A percentile compares a stretch with the other conserved stretches of the same genome.
Evolutionary conservation across 2,329 filamentous ascomycete species (phyloP).

Genomic region (Lecanicillium sp.): DNA sequence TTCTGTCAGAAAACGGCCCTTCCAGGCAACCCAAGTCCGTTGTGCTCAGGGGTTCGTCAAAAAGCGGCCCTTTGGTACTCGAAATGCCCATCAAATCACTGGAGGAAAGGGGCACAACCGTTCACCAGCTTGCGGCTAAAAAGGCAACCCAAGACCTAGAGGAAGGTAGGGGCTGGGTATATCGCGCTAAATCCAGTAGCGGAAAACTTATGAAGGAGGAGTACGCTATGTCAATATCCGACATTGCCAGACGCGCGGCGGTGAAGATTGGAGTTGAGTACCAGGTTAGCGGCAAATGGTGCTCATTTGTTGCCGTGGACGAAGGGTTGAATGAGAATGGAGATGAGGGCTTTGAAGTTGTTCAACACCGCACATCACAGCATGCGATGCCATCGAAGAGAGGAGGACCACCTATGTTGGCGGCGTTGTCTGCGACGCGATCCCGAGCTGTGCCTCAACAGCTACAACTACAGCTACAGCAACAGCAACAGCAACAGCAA

Average conservation of each 20-base stretch:
- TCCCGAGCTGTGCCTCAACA: too few relatives aligned
- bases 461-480: not conserved
- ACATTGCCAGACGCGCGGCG: constrained; percentile 57
- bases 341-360: not conserved
- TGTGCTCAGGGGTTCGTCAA: constrained; percentile 48
- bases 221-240: constrained; percentile 42
- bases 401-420: too few relatives aligned
- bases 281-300: constrained; percentile 63
- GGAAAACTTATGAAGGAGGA: constrained; percentile 37
- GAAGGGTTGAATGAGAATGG: too few relatives aligned
- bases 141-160: constrained; percentile 64
- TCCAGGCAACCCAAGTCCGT: constrained; percentile 41
- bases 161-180: constrained; percentile 60
- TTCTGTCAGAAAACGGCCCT: constrained; percentile 46
- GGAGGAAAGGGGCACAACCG: constrained; percentile 38
- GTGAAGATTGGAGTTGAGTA: constrained; percentile 58
- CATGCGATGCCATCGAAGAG: too few relatives aligned
- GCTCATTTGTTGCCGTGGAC: constrained; percentile 62
- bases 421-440: too few relatives aligned
- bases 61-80: constrained; percentile 52
- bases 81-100: constrained; percentile 53
- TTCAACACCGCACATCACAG: too few relatives aligned
- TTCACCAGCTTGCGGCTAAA: constrained; percentile 64
- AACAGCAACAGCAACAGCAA: not conserved
- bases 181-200: constrained; percentile 36